Base-by-base conservation (phyloP, 257 asterid genomes). In the Agastache rugosa region DNA sequence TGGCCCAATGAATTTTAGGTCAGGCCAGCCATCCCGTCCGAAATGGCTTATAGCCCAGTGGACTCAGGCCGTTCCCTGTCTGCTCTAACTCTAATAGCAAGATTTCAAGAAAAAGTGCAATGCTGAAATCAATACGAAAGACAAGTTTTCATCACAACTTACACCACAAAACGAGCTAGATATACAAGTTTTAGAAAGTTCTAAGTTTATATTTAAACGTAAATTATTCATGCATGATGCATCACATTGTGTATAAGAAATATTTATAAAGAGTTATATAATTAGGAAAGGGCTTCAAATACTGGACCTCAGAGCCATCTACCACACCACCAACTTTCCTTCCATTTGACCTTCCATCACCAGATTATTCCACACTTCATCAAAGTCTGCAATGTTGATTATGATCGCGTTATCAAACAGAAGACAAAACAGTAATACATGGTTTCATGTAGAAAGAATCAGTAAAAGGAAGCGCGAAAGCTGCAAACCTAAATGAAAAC, bases 311-410 rank as follows among this genome's bases (percentile, higher is more conserved):
- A 12, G 19, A 73, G 53, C 42, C 48, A 44, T 60, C 17, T n/a
- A 44, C 10, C 22, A 11, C 22, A 37, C 51, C 69, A 22, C 6
- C 41, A 20, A 15, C 12, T 15, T 15, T 47, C 16, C n/a, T 22
- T 63, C 68, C 48, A 41, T 74, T 39, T 72, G 9, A 11, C 51
- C 53, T 72, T 39, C 54, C 75, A 70, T 69, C 47, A 15, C 44
- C 68, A 58, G 19, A 42, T 45, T 42, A 56, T 17, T 69, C 23
- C 47, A 23, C 4, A 44, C 69, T 41, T 58, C 68, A 23, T 39
- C 41, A 41, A 12, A 12, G 17, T 45, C 77, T 72, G 77, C 54
- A 48, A 12, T 41, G 17, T 31, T 61, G n/a, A 31, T 7, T 41
- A 25, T 4, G 20, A 37, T 39, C 27, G 4, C 50, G 11, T 72